Evolutionary conservation across 768 basidiomycete genomes (phyloP).

Genomic region (Calvatia gigantea): DNA sequence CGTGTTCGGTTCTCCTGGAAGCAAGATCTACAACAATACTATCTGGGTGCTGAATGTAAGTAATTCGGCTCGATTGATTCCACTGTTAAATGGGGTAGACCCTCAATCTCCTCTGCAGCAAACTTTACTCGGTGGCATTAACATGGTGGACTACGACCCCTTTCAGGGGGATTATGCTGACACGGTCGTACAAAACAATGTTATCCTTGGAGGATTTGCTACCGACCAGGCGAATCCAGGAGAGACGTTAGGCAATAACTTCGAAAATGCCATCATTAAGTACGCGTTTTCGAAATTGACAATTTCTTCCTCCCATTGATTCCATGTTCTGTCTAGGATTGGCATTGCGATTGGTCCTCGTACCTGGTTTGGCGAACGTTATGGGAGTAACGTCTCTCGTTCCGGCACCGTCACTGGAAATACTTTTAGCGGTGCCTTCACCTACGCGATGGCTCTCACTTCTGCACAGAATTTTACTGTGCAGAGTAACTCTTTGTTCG

Average conservation of each 20-base stretch:
- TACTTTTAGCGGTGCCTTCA: slow-evolving; percentile 62
- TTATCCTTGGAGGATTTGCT: slow-evolving; percentile 67
- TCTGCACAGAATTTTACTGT: slow-evolving; percentile 68
- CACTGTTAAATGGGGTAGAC: neutral
- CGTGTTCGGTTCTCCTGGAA: slow-evolving; percentile 72
- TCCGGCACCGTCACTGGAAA: slow-evolving; percentile 56
- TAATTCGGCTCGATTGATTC: slow-evolving; percentile 11
- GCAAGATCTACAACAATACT: slow-evolving; percentile 70
- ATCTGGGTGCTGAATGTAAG: slow-evolving; percentile 68
- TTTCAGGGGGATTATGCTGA: slow-evolving; percentile 64
- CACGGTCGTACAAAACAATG: slow-evolving; percentile 65
- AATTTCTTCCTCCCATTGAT: neutral
- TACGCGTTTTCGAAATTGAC: slow-evolving; percentile 26
- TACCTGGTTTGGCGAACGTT: slow-evolving; percentile 67
- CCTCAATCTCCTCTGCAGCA: slow-evolving; percentile 34
- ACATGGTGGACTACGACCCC: slow-evolving; percentile 70
- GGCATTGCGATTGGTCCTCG: slow-evolving; percentile 79
- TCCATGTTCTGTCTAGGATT: slow-evolving; percentile 40
- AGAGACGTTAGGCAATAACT: slow-evolving; percentile 51
- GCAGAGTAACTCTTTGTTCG: slow-evolving; percentile 53
- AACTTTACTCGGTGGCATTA: slow-evolving; percentile 73
- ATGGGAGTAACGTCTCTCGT: slow-evolving; percentile 48
- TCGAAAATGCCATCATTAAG: slow-evolving; percentile 67
- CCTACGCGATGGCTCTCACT: slow-evolving; percentile 66
- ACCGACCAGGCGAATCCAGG: slow-evolving; percentile 36